Conservation (phyloP, 1,284 basidiomycete genomes). For the Ceratobasidium sp. region DNA sequence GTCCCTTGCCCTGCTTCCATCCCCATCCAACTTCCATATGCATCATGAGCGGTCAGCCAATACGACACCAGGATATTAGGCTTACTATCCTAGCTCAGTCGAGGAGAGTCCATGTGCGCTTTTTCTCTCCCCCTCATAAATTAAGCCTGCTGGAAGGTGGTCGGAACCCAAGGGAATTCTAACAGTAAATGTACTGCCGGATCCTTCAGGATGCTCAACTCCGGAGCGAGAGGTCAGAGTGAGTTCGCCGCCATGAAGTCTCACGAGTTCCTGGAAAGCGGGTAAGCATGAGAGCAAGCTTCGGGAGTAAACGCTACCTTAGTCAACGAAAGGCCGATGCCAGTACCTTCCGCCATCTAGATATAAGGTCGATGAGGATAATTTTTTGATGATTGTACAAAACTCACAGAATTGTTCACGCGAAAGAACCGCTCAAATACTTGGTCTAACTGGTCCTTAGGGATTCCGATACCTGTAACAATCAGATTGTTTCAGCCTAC, state of each 20-base stretch:
- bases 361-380: not conserved
- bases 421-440: conserved; percentile 55
- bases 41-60: not conserved
- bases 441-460: conserved; percentile 50
- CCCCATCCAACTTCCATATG: conserved; percentile 51
- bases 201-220: not conserved
- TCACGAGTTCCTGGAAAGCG: conserved; percentile 53
- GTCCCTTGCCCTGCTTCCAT: conserved; percentile 47
- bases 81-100: conserved; percentile 36
- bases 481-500: conserved; percentile 39
- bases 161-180: conserved; percentile 20
- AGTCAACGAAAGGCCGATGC: conserved; percentile 56
- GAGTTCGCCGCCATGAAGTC: conserved; percentile 54
- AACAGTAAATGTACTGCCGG: conserved; percentile 28
- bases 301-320: conserved; percentile 28
- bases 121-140: conserved; percentile 48
- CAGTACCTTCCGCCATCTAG: conserved; percentile 55
- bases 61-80: not conserved
- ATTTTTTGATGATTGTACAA: conserved; percentile 5
- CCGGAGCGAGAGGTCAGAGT: conserved; percentile 15
- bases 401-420: conserved; percentile 47
- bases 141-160: conserved; percentile 51
- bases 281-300: not conserved
- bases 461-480: conserved; percentile 55
- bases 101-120: conserved; percentile 34